phyloP scores from a whole-genome alignment of 257 asterid genomes.

The Scutellaria galericulata region DNA sequence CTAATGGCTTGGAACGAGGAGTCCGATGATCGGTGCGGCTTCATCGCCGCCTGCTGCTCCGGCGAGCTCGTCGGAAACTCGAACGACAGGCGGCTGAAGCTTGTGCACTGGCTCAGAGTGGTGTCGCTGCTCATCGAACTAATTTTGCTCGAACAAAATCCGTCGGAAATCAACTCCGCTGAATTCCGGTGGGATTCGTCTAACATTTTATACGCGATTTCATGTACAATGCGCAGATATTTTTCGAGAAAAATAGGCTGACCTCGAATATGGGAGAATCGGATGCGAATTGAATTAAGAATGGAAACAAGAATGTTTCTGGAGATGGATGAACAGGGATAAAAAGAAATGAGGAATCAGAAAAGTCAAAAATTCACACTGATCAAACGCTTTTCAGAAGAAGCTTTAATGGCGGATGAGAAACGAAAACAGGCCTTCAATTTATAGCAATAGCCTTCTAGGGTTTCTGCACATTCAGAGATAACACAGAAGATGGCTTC shows the following conservation, averaged over 20 bases:
- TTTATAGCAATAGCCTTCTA: slow-evolving; percentile 19
- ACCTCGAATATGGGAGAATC: slow-evolving; percentile 24
- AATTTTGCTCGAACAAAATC: slow-evolving; percentile 43
- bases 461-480: slow-evolving; percentile 34
- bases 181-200: slow-evolving; percentile 39
- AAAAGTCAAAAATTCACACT: slow-evolving; percentile 34
- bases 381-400: slow-evolving; percentile 15
- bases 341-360: slow-evolving; percentile 26
- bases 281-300: slow-evolving; percentile 16
- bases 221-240: slow-evolving; percentile 25
- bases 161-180: slow-evolving; percentile 38
- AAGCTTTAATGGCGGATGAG: slow-evolving; percentile 21
- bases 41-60: slow-evolving; percentile 46
- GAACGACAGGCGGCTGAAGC: slow-evolving; percentile 71
- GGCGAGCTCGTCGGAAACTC: slow-evolving; percentile 65
- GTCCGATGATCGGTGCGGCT: slow-evolving; percentile 84
- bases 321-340: slow-evolving; percentile 17
- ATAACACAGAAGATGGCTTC: slow-evolving; percentile 9
- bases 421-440: background rate
- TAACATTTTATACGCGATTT: slow-evolving; percentile 38
- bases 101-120: slow-evolving; percentile 56
- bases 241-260: background rate
- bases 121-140: slow-evolving; percentile 74
- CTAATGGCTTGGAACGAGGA: slow-evolving; percentile 60
- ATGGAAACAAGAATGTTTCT: slow-evolving; percentile 5